A percentile compares a stretch with the other conserved stretches of the same genome.
phyloP scores from a whole-genome alignment of 2,329 filamentous ascomycete species.

The Daldinia eschscholtzii region DNA sequence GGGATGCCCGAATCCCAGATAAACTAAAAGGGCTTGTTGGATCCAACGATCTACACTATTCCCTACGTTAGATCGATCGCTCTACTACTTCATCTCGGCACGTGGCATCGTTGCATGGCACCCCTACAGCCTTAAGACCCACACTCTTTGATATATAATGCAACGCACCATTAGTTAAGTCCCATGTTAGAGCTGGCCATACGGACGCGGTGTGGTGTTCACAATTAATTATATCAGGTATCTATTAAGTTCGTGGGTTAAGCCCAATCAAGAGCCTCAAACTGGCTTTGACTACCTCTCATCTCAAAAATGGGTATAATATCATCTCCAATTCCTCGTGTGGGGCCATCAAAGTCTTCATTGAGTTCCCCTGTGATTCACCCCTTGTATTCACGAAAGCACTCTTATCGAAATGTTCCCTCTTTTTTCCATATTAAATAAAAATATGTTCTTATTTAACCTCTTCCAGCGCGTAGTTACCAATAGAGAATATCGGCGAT shows the following conservation, averaged over 20 bases:
- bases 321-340: slow-evolving; percentile 5
- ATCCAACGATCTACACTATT: neutral
- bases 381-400: too few relatives aligned
- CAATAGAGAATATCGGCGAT: too few relatives aligned
- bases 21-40: slow-evolving; percentile 3
- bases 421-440: too few relatives aligned
- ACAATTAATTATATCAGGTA: slow-evolving; percentile 37
- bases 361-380: neutral
- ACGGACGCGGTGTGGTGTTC: slow-evolving; percentile 17
- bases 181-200: slow-evolving; percentile 20
- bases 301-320: neutral
- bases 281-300: neutral
- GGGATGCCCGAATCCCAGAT: slow-evolving; percentile 15
- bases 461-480: too few relatives aligned
- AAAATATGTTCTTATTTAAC: too few relatives aligned
- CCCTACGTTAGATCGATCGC: slow-evolving; percentile 13
- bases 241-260: slow-evolving; percentile 30
- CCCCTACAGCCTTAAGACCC: slow-evolving; percentile 35
- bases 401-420: too few relatives aligned
- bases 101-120: slow-evolving; percentile 38
- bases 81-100: slow-evolving; percentile 31
- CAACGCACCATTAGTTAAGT: slow-evolving; percentile 39
- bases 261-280: slow-evolving; percentile 31
- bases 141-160: slow-evolving; percentile 33
- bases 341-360: neutral